Conservation (phyloP, 306 rosid genomes). For the Sechiopsis laciniata region DNA sequence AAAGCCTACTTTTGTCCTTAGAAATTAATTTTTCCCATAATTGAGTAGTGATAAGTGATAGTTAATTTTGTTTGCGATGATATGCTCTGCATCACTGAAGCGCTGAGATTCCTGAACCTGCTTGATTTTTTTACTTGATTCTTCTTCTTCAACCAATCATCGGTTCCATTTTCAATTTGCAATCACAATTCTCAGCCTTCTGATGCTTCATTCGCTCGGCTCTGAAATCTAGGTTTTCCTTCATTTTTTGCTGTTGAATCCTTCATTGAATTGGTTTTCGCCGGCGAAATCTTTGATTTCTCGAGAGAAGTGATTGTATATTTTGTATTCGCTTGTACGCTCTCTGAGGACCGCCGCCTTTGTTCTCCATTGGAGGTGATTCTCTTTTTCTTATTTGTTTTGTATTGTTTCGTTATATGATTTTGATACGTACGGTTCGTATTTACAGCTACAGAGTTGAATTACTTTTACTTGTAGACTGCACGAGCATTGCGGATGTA, state of each 20-base stretch:
- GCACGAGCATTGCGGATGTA: neutral
- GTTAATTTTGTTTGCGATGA: neutral
- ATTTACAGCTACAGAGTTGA: neutral
- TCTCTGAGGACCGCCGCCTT: conserved; percentile 14
- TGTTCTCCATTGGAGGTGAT: conserved; percentile 22
- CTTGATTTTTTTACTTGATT: neutral
- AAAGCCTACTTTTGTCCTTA: no score
- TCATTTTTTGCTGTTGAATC: neutral
- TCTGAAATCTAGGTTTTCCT: conserved; percentile 14
- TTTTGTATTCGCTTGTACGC: neutral
- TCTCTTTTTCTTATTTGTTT: neutral
- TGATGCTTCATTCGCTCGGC: neutral
- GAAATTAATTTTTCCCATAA: neutral
- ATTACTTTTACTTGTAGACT: neutral
- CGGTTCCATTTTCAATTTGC: neutral
- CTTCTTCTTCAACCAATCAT: neutral
- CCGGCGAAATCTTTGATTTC: neutral
- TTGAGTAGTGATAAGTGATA: neutral
- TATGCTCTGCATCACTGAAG: conserved; percentile 4
- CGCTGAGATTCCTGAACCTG: conserved; percentile 13
- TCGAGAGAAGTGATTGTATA: neutral
- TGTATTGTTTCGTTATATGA: neutral
- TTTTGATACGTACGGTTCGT: neutral
- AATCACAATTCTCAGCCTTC: neutral
- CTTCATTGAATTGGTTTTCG: neutral